Conservation (phyloP, 306 rosid species). For the Trichosanthes truncata region DNA sequence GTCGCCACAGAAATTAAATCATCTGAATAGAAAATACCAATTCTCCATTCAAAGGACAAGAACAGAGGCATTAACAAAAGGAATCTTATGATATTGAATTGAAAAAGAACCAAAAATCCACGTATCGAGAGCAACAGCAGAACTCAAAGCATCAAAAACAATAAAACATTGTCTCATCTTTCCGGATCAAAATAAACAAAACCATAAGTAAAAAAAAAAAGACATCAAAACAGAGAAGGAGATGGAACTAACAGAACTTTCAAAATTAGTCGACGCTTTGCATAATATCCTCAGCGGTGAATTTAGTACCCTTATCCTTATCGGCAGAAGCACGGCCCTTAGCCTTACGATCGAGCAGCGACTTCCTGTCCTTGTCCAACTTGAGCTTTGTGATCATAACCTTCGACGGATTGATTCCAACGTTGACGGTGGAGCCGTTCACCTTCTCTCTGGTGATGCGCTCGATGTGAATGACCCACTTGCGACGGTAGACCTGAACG, state of each 20-base stretch:
- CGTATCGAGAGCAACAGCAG: background rate
- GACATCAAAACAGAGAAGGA: background rate
- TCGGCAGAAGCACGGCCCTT: constrained; percentile 94
- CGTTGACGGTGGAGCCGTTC: constrained; percentile 89
- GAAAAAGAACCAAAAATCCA: background rate
- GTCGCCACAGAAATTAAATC: background rate
- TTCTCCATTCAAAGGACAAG: no score
- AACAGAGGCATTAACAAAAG: background rate
- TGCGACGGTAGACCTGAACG: constrained; percentile 85
- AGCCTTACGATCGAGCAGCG: constrained; percentile 86
- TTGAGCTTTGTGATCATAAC: constrained; percentile 68
- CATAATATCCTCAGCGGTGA: constrained; percentile 87
- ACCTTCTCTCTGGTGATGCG: constrained; percentile 95
- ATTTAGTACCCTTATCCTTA: constrained; percentile 90
- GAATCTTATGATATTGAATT: background rate
- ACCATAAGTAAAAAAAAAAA: background rate
- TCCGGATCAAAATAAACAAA: background rate
- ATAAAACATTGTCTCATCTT: background rate
- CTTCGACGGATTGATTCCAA: constrained; percentile 79
- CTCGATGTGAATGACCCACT: constrained; percentile 93
- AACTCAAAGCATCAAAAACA: background rate
- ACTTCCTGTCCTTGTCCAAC: constrained; percentile 83
- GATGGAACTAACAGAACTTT: background rate
- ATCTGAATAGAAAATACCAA: background rate
- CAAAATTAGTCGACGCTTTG: constrained; percentile 55